Evolutionary conservation across 805 yeast species (phyloP).

Genomic region (Candida broadrunensis): DNA sequence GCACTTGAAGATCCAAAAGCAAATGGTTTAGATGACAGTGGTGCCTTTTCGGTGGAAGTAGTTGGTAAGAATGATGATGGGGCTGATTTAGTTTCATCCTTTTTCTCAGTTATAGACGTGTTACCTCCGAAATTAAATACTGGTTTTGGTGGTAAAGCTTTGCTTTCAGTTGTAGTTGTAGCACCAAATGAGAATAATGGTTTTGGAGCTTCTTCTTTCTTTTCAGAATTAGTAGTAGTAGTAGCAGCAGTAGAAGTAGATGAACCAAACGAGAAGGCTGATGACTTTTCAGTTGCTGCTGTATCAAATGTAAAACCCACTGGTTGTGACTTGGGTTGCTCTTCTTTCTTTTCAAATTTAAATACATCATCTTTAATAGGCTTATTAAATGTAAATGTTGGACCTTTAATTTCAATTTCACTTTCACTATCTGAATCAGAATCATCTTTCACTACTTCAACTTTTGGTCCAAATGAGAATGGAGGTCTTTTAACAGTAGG

Average conservation of each 20-base stretch:
- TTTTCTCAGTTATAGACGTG: constrained; percentile 6
- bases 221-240: no score
- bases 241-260: background rate
- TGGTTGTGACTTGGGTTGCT: background rate
- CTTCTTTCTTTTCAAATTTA: constrained; percentile 12
- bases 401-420: constrained; percentile 70
- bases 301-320: constrained; percentile 4
- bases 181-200: constrained; percentile 16
- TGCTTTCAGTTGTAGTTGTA: constrained; percentile 28
- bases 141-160: constrained; percentile 4
- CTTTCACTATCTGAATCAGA: constrained; percentile 50
- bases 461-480: constrained; percentile 35
- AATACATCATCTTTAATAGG: constrained; percentile 34
- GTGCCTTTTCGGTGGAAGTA: no score
- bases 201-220: constrained; percentile 1
- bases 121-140: constrained; percentile 21
- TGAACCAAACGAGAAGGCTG: background rate
- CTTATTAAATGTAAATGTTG: constrained; percentile 51
- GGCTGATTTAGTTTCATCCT: constrained; percentile 3
- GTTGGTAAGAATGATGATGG: no score
- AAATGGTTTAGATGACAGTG: constrained; percentile 11
- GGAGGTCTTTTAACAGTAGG: constrained; percentile 33
- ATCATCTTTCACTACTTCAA: constrained; percentile 16
- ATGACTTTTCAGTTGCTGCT: constrained; percentile 1
- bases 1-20: constrained; percentile 10